Evolutionary conservation across 352 stramenopile genomes (phyloP).

Genomic region (Globisporangium echinulatum): DNA sequence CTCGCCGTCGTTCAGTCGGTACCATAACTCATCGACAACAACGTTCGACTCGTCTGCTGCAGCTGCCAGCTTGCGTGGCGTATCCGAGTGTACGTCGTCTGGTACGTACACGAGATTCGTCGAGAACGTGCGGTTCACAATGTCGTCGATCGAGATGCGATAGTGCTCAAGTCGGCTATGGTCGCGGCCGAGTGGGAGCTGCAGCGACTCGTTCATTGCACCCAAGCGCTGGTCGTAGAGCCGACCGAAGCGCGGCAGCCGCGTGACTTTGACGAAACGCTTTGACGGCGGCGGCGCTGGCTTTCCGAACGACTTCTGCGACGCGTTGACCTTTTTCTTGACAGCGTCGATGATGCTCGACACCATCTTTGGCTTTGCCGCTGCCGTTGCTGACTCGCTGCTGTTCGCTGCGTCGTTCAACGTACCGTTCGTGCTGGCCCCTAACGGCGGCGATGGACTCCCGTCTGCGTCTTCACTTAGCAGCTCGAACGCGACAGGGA

Average conservation of each 20-base stretch:
- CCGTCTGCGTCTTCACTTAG: slow-evolving; percentile 35
- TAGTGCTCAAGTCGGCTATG: slow-evolving; percentile 20
- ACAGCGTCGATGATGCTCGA: neutral
- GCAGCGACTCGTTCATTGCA: slow-evolving; percentile 13
- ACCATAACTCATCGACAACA: slow-evolving; percentile 40
- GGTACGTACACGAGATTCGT: slow-evolving; percentile 49
- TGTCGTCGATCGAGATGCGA: slow-evolving; percentile 17
- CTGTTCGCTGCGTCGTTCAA: neutral
- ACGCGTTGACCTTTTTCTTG: neutral
- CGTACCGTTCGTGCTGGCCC: neutral
- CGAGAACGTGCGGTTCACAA: slow-evolving; percentile 27
- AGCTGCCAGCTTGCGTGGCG: too few species aligned
- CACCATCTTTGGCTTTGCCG: neutral
- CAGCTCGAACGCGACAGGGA: slow-evolving; percentile 28
- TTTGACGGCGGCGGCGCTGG: neutral
- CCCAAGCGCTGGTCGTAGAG: slow-evolving; percentile 46
- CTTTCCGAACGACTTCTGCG: neutral
- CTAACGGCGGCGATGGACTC: neutral
- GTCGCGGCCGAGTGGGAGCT: slow-evolving; percentile 4
- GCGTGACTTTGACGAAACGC: slow-evolving; percentile 32
- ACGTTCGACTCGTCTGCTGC: neutral
- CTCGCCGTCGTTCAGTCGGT: slow-evolving; percentile 41
- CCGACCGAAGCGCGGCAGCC: slow-evolving; percentile 41
- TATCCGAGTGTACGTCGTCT: slow-evolving; percentile 7
- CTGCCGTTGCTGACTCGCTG: neutral